A percentile compares a stretch with the other conserved stretches of the same genome.
Evolutionary conservation across 257 asterid genomes (phyloP).

Genomic region (Anisodus tanguticus): DNA sequence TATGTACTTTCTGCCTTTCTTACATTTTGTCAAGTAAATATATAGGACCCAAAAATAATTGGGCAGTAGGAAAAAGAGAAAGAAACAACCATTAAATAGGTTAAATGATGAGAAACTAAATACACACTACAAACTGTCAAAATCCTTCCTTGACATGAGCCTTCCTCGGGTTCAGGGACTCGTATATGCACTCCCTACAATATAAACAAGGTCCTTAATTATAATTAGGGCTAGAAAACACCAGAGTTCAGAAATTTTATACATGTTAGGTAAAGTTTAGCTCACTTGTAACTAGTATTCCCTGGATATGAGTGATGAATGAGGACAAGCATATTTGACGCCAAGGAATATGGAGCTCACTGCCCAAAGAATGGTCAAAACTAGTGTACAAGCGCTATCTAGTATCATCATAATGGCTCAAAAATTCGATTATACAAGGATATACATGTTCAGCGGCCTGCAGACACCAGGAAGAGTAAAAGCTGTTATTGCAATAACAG

Average conservation of each 20-base stretch:
- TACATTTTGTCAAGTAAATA: neutral
- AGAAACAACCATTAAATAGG: neutral
- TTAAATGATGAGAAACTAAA: neutral
- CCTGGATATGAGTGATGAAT: neutral
- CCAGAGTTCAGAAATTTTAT: neutral
- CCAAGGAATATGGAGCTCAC: neutral
- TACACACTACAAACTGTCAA: neutral
- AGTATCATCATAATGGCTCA: slow-evolving; percentile 53
- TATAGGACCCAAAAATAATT: neutral
- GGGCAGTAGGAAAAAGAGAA: neutral
- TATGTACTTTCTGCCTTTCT: neutral
- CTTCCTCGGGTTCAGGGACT: neutral
- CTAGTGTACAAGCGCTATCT: neutral
- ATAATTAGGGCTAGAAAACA: neutral
- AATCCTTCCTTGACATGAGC: neutral
- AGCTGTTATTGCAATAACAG: slow-evolving; percentile 30
- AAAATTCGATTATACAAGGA: slow-evolving; percentile 74
- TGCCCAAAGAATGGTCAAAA: slow-evolving; percentile 16
- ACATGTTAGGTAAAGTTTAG: neutral
- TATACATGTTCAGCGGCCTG: slow-evolving; percentile 82
- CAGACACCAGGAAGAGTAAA: slow-evolving; percentile 31
- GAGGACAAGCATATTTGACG: neutral
- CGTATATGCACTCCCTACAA: slow-evolving; percentile 1
- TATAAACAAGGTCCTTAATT: neutral
- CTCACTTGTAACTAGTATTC: slow-evolving; percentile 5